A percentile compares a stretch with the other conserved stretches of the same genome.
Conservation (phyloP, 345 rosid species). For the Populus simonii region DNA sequence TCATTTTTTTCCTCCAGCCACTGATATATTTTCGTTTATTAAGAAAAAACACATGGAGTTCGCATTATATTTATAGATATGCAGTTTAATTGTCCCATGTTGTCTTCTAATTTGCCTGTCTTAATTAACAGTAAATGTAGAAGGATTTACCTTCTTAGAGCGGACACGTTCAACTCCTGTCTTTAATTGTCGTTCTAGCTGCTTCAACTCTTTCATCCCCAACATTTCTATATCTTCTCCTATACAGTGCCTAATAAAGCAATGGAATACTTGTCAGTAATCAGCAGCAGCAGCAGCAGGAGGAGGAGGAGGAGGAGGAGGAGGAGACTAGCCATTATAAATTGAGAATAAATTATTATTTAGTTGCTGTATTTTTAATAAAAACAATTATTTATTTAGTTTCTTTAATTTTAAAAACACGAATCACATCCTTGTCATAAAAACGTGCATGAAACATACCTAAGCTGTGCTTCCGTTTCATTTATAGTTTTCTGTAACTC, state of each 20-base stretch:
- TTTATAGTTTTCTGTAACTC: conserved; percentile 34
- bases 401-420: too few relatives aligned
- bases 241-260: conserved; percentile 32
- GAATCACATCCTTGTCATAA: neutral
- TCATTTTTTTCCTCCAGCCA: too few relatives aligned
- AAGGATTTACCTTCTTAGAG: conserved; percentile 37
- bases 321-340: neutral
- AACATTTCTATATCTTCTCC: conserved; percentile 49
- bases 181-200: conserved; percentile 47
- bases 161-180: conserved; percentile 50
- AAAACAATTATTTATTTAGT: too few relatives aligned
- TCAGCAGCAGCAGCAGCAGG: neutral
- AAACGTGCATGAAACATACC: conserved; percentile 19
- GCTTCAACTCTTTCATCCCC: conserved; percentile 49
- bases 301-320: neutral
- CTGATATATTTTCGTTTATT: too few relatives aligned
- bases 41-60: too few relatives aligned
- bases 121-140: neutral
- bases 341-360: neutral
- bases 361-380: too few relatives aligned
- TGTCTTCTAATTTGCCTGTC: too few relatives aligned
- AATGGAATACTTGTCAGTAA: neutral
- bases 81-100: too few relatives aligned
- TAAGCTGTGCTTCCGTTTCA: conserved; percentile 43
- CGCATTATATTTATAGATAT: neutral